phyloP scores from a whole-genome alignment of 768 basidiomycete species.

The Steccherinum ochraceum region DNA sequence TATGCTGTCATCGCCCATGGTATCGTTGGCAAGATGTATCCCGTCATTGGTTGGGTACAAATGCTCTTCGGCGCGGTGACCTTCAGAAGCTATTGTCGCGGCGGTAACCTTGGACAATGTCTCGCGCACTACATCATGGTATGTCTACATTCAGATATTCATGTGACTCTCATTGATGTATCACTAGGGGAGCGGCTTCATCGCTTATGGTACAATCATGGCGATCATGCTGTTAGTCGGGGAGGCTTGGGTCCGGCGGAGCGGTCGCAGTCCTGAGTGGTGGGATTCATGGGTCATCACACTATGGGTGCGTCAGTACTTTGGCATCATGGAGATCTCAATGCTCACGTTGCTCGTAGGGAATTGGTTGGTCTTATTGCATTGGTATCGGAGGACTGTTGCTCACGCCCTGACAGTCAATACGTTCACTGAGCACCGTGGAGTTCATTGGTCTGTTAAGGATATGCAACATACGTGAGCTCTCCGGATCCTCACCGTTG shows the following conservation, averaged over 20 bases:
- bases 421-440: conserved; percentile 89
- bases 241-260: conserved; percentile 68
- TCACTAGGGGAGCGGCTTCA: conserved; percentile 77
- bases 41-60: conserved; percentile 83
- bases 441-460: conserved; percentile 76
- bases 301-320: conserved; percentile 38
- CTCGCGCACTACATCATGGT: conserved; percentile 83
- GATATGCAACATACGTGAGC: conserved; percentile 93
- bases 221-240: conserved; percentile 72
- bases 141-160: conserved; percentile 5
- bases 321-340: no score
- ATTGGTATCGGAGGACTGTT: no score
- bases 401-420: no score
- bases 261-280: conserved; percentile 73
- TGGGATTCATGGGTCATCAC: conserved; percentile 72
- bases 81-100: conserved; percentile 72
- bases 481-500: no score
- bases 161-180: not conserved
- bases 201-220: conserved; percentile 81
- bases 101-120: conserved; percentile 77
- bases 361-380: conserved; percentile 44
- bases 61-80: conserved; percentile 81
- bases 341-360: conserved; percentile 38
- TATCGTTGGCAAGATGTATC: conserved; percentile 77
- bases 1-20: conserved; percentile 69